Base-by-base conservation (phyloP, 1,284 basidiomycete genomes). In the Chalciporus sp. region DNA sequence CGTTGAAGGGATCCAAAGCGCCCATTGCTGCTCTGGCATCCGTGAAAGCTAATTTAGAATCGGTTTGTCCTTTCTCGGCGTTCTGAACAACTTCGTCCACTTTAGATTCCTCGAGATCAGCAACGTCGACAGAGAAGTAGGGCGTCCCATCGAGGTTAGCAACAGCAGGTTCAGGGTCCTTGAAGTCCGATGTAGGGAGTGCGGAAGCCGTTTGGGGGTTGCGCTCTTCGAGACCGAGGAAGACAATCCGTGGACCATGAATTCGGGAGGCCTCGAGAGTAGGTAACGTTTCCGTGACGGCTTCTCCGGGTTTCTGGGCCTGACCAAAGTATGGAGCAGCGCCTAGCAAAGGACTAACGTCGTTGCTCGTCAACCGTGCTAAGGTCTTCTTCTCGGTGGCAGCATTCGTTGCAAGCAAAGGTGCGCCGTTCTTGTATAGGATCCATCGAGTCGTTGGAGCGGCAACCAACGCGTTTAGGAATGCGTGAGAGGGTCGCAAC, bases 151-250 rank as follows among this genome's bases (percentile, higher is more conserved):
- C 69, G 9, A 94, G 77, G 53, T 85, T 83, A 43, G 80, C 77
- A 1, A 86, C 76, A 1, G 76, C 76, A 23, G 62, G 58, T 29
- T 72, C 66, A 2, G 79, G 72, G 52, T 79, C 76, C 54, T 74
- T 76, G 56, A 88, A 85, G 40, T 88, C 85, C 6, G 82, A 80
- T 1, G 83, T 81, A 14, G 83, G 85, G 31, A 85, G 77, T 45
- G 83, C 82, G 61, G 66, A 74, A 37, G 74, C 74, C 7, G 59
- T 70, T 14, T 62, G 73, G 14, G 72, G 64, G 42, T 76, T 74
- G n/a, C 73, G 67, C 64, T 96, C 94, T 64, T 90, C 84, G 47
- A 95, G 73, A 5, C 94, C 94, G 16, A 96, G 83, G 68, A 90
- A 90, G 51, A 89, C 79, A 56, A 88, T 68, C 0, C 74, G 76